Conservation (phyloP, 352 stramenopile genomes). For the Globisporangium spinosum region DNA sequence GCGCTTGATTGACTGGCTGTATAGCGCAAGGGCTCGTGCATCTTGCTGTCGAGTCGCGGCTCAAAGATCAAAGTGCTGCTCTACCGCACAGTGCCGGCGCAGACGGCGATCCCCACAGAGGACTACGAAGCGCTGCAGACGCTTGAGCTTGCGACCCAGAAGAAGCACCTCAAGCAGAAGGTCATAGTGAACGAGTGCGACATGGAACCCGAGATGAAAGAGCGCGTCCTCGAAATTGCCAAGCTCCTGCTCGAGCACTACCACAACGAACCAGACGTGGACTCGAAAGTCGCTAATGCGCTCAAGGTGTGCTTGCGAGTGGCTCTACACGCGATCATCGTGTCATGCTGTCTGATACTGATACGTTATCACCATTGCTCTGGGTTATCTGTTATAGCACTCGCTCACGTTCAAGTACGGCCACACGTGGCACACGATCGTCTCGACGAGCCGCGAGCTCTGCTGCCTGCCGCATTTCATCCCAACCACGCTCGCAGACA, state of each 20-base stretch:
- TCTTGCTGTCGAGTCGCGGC: conserved; percentile 56
- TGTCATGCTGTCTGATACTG: not conserved
- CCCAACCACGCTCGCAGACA: conserved; percentile 39
- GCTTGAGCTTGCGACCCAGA: conserved; percentile 26
- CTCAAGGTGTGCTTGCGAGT: conserved; percentile 39
- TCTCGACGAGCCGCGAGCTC: conserved; percentile 48
- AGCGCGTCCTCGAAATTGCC: conserved; percentile 31
- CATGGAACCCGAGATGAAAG: conserved; percentile 49
- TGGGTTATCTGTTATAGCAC: conserved; percentile 27
- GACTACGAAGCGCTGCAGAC: conserved; percentile 30
- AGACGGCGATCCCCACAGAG: conserved; percentile 26
- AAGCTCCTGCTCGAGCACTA: conserved; percentile 43
- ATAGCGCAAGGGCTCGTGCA: conserved; percentile 62
- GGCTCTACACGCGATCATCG: not conserved
- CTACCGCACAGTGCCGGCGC: conserved; percentile 56
- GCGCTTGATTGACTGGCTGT: not conserved
- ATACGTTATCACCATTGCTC: not conserved
- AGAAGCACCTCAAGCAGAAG: conserved; percentile 43
- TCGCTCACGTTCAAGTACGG: conserved; percentile 60
- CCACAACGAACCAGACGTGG: conserved; percentile 29
- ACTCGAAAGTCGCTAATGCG: conserved; percentile 49
- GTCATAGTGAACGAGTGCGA: conserved; percentile 29
- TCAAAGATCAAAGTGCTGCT: conserved; percentile 71
- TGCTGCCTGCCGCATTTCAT: conserved; percentile 55
- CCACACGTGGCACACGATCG: conserved; percentile 68